A percentile compares a stretch with the other conserved stretches of the same genome.
Evolutionary conservation across 2,329 filamentous ascomycete genomes (phyloP).

Genomic region (Alternaria consortialis): DNA sequence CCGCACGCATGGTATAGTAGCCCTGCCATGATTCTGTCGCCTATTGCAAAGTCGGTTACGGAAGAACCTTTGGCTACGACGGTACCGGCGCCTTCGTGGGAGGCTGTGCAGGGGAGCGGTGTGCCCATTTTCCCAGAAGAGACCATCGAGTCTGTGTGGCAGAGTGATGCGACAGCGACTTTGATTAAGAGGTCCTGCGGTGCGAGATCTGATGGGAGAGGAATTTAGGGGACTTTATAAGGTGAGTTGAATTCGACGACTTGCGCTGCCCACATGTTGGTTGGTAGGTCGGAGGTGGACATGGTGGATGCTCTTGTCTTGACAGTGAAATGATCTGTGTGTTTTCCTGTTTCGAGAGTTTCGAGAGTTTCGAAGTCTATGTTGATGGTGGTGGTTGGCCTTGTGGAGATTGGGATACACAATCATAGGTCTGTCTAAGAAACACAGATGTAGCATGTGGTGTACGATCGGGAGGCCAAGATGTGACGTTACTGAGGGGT

Average conservation of each 20-base stretch:
- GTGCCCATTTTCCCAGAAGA: constrained; percentile 59
- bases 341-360: neutral
- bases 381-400: neutral
- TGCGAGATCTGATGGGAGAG: constrained; percentile 58
- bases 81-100: constrained; percentile 63
- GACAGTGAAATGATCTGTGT: neutral
- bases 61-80: constrained; percentile 59
- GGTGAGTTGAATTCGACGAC: constrained; percentile 64
- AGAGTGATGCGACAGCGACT: constrained; percentile 67
- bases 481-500: neutral
- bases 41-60: constrained; percentile 33
- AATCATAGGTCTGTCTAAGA: neutral
- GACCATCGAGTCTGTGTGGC: constrained; percentile 70
- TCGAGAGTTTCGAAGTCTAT: neutral
- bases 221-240: constrained; percentile 62
- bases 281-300: constrained; percentile 46
- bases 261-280: constrained; percentile 59
- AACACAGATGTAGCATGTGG: neutral
- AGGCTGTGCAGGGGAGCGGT: constrained; percentile 58
- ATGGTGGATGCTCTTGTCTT: neutral
- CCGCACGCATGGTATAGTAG: neutral
- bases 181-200: constrained; percentile 68
- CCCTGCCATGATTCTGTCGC: neutral
- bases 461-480: neutral
- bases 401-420: neutral